A percentile compares a stretch with the other conserved stretches of the same genome.
Evolutionary conservation across 208 protist species (phyloP).

Genomic region (Acanthamoeba triangularis): DNA sequence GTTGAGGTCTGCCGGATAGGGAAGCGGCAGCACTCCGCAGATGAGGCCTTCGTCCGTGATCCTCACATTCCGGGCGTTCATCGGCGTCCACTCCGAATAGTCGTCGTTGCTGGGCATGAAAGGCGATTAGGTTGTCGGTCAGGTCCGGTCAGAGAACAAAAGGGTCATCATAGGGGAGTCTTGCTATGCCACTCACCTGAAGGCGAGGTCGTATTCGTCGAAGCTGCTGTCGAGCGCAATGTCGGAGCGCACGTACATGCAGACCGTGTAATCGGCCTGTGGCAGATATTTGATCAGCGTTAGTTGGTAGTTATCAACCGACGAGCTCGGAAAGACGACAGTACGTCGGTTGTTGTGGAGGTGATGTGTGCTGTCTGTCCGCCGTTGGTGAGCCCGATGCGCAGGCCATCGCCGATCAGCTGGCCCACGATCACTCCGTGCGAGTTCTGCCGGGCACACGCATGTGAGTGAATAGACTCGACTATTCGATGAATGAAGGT

Average conservation of each 20-base stretch:
- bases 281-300: neutral
- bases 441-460: neutral
- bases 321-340: too few species aligned
- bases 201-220: slow-evolving; percentile 8
- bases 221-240: neutral
- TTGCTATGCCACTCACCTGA: neutral
- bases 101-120: neutral
- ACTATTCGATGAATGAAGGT: neutral
- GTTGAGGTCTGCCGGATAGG: slow-evolving; percentile 5
- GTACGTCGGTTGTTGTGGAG: neutral
- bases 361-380: neutral
- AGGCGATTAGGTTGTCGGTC: neutral
- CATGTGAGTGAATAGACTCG: neutral
- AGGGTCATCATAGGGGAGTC: too few species aligned
- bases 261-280: neutral
- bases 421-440: slow-evolving; percentile 36
- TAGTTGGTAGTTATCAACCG: too few species aligned
- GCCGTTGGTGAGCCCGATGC: neutral
- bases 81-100: slow-evolving; percentile 47
- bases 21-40: neutral
- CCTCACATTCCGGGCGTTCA: neutral
- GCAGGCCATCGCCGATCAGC: slow-evolving; percentile 41
- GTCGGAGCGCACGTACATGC: neutral
- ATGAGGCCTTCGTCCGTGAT: neutral
- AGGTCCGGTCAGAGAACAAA: neutral